Percentiles rank a stretch among this genome's conserved stretches.
Evolutionary conservation across 148 eudicot genomes (phyloP).

Genomic region (Agrostemma githago): DNA sequence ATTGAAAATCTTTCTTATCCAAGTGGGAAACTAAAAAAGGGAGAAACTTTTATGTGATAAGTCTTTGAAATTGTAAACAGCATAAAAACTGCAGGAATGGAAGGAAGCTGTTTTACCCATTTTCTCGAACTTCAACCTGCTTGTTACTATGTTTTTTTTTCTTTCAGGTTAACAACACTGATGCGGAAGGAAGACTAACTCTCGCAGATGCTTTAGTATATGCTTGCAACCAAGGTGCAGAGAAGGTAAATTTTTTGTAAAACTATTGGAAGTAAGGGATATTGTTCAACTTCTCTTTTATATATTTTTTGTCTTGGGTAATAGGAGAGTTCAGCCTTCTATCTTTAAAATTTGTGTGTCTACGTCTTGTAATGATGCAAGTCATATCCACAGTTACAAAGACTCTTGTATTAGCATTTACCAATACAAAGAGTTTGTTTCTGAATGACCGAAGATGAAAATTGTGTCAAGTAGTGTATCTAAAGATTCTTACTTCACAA

Average conservation of each 20-base stretch:
- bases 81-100: background rate
- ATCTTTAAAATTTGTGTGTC: background rate
- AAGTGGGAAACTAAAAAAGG: background rate
- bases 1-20: background rate
- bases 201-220: conserved; percentile 99
- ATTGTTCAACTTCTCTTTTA: background rate
- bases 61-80: background rate
- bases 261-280: background rate
- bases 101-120: background rate
- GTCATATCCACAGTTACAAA: too few relatives aligned
- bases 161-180: conserved; percentile 90
- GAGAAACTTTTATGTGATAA: background rate
- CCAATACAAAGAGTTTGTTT: too few relatives aligned
- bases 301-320: background rate
- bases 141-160: conserved; percentile 10
- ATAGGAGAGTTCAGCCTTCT: background rate
- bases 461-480: too few relatives aligned
- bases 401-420: background rate
- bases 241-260: conserved; percentile 56
- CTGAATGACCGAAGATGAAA: background rate
- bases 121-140: background rate
- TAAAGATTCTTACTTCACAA: too few relatives aligned
- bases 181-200: conserved; percentile 99
- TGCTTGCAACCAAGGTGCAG: conserved; percentile 96
- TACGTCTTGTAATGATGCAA: background rate